Conservation (phyloP, 2,329 filamentous ascomycete species). For the Talaromyces rugulosus region DNA sequence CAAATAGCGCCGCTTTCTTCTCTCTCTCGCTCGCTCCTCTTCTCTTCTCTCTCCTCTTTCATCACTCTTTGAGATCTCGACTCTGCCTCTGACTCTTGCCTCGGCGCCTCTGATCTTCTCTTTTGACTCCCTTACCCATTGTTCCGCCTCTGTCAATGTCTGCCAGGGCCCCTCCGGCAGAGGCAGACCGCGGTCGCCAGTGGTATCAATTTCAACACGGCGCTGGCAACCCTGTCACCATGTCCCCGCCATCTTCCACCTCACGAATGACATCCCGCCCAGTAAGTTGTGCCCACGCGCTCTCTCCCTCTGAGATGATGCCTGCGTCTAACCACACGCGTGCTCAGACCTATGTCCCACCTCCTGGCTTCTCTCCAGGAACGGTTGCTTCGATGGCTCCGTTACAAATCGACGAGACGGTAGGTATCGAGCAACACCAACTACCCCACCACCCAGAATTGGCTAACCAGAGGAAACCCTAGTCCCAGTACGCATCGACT, state of each 20-base stretch:
- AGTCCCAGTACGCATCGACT: conserved; percentile 1
- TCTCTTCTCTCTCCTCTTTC: not conserved
- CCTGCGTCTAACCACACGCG: not conserved
- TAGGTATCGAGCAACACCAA: not conserved
- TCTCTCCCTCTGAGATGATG: not conserved
- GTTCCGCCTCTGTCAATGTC: not conserved
- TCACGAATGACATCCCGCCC: not conserved
- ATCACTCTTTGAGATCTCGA: not conserved
- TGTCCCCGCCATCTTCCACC: not conserved
- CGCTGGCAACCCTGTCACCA: not conserved
- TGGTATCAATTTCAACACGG: not conserved
- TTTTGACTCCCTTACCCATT: not conserved
- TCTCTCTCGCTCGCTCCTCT: not conserved
- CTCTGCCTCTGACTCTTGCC: not conserved
- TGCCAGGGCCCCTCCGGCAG: not conserved
- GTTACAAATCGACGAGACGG: conserved; percentile 1
- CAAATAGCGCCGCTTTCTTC: not conserved
- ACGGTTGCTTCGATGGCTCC: not conserved
- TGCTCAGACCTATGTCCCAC: not conserved
- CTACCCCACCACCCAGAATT: not conserved
- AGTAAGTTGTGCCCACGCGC: not conserved
- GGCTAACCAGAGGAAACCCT: not conserved
- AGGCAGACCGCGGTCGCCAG: not conserved
- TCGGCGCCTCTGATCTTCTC: not conserved
- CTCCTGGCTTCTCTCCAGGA: conserved; percentile 4